Percentiles rank a stretch among this genome's conserved stretches.
Evolutionary conservation across 345 rosid genomes (phyloP).

Genomic region (Heritiera fomes): DNA sequence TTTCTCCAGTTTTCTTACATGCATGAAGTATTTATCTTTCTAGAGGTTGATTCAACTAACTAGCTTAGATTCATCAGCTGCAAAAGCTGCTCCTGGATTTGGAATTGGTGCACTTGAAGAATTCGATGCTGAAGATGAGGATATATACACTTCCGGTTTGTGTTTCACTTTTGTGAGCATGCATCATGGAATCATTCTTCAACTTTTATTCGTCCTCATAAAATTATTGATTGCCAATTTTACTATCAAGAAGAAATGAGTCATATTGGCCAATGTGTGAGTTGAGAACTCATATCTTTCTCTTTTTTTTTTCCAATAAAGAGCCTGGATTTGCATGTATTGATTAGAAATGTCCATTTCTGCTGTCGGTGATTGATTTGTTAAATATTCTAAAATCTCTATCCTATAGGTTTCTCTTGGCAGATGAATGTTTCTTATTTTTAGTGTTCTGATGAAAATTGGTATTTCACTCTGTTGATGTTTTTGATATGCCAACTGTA

Average conservation of each 20-base stretch:
- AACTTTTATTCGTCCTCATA: background rate
- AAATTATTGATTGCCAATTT: background rate
- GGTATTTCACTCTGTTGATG: background rate
- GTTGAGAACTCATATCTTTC: background rate
- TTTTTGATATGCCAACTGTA: background rate
- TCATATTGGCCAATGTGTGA: background rate
- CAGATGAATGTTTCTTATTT: slow-evolving; percentile 3
- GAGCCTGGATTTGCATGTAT: background rate
- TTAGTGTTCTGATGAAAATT: background rate
- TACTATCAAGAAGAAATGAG: background rate
- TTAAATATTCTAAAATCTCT: no score
- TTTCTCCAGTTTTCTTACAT: slow-evolving; percentile 27
- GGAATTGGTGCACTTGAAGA: slow-evolving; percentile 99
- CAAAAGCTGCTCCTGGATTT: slow-evolving; percentile 91
- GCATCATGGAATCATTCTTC: slow-evolving; percentile 4
- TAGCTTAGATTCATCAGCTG: slow-evolving; percentile 61
- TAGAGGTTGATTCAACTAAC: slow-evolving; percentile 38
- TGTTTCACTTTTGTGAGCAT: slow-evolving; percentile 14
- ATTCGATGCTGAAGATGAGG: slow-evolving; percentile 96
- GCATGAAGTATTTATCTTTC: slow-evolving; percentile 6
- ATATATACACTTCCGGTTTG: slow-evolving; percentile 73
- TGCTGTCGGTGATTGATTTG: background rate
- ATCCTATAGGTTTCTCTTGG: background rate
- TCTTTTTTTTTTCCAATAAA: background rate
- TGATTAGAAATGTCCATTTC: background rate